phyloP scores from a whole-genome alignment of 2,329 filamentous ascomycete species.

The Calycina herbarum region DNA sequence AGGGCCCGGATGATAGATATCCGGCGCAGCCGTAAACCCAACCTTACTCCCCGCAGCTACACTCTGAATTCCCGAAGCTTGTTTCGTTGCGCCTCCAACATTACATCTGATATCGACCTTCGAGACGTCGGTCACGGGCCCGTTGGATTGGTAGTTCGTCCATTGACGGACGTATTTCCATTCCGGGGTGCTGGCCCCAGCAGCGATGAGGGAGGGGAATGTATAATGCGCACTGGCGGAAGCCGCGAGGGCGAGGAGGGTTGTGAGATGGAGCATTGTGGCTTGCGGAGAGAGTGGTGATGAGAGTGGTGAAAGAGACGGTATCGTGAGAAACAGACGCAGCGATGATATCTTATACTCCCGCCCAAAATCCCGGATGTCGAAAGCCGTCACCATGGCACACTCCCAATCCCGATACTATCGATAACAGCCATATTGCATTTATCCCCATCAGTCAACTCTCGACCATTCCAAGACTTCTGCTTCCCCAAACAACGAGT shows the following conservation, averaged over 20 bases:
- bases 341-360: not conserved
- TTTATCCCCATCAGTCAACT: conserved; percentile 3
- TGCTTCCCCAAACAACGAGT: not conserved
- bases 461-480: not conserved
- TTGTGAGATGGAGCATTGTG: conserved; percentile 2
- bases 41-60: conserved; percentile 31
- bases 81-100: conserved; percentile 36
- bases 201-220: conserved; percentile 20
- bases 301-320: not conserved
- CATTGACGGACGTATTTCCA: conserved; percentile 34
- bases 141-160: conserved; percentile 31
- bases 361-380: not conserved
- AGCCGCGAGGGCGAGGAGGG: conserved; percentile 25
- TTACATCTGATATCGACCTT: conserved; percentile 43
- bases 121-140: conserved; percentile 35
- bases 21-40: conserved; percentile 28
- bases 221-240: conserved; percentile 32
- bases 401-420: not conserved
- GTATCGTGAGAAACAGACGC: not conserved
- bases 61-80: conserved; percentile 24
- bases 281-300: not conserved
- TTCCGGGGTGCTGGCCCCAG: conserved; percentile 20
- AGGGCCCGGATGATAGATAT: conserved; percentile 35
- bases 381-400: not conserved
- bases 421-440: not conserved